phyloP scores from a whole-genome alignment of 1,284 basidiomycete genomes.

The Ganoderma multipileum region DNA sequence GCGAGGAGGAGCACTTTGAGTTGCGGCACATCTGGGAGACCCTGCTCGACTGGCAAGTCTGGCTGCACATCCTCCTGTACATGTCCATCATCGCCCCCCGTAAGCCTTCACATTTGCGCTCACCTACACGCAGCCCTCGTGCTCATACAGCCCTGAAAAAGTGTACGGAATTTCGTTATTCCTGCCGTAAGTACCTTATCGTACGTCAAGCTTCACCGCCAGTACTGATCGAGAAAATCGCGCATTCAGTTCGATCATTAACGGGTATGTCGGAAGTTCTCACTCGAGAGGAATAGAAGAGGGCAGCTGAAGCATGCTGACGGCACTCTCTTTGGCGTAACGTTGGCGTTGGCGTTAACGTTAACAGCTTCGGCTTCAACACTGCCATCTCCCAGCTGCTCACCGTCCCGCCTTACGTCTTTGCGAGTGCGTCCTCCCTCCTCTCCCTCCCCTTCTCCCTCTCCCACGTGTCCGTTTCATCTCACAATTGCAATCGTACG shows the following conservation, averaged over 20 bases:
- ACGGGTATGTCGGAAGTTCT: slow-evolving; percentile 44
- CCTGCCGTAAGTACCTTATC: slow-evolving; percentile 29
- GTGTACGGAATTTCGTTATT: slow-evolving; percentile 34
- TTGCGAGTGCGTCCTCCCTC: slow-evolving; percentile 54
- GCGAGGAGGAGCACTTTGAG: slow-evolving; percentile 68
- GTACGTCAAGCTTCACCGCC: background rate
- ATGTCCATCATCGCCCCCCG: slow-evolving; percentile 66
- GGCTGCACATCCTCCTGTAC: slow-evolving; percentile 63
- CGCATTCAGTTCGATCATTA: slow-evolving; percentile 64
- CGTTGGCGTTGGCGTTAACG: background rate
- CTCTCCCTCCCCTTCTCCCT: background rate
- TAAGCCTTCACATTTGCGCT: slow-evolving; percentile 42
- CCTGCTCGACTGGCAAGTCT: slow-evolving; percentile 70
- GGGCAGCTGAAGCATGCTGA: background rate
- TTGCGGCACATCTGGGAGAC: slow-evolving; percentile 60
- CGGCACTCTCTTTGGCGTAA: background rate
- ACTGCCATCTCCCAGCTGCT: slow-evolving; percentile 68
- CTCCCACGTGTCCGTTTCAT: no score
- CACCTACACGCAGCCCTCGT: background rate
- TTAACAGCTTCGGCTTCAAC: slow-evolving; percentile 59
- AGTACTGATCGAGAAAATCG: background rate
- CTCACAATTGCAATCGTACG: no score
- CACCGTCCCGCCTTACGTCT: slow-evolving; percentile 73
- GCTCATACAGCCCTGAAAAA: background rate
- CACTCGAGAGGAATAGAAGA: background rate